Percentiles rank a stretch among this genome's conserved stretches.
phyloP scores from a whole-genome alignment of 2,329 filamentous ascomycete species.

The Teratosphaeriaceae sp. region DNA sequence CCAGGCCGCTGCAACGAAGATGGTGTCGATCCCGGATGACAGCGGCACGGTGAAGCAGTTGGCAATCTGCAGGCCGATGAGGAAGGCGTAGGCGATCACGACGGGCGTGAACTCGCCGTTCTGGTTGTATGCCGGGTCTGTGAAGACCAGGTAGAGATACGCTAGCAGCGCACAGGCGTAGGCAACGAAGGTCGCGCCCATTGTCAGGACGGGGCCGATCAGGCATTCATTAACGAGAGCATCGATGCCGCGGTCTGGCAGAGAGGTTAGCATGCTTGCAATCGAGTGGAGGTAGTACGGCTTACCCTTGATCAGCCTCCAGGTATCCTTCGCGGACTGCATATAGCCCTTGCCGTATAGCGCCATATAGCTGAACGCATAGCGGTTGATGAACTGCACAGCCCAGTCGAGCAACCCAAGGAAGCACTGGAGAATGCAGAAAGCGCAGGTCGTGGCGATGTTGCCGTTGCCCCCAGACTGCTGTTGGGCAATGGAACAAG shows the following conservation, averaged over 20 bases:
- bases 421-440: slow-evolving; percentile 71
- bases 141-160: slow-evolving; percentile 82
- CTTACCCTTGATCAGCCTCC: slow-evolving; percentile 43
- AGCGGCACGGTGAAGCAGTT: slow-evolving; percentile 87
- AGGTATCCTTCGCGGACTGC: slow-evolving; percentile 79
- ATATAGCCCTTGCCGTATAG: slow-evolving; percentile 88
- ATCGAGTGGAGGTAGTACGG: slow-evolving; percentile 24
- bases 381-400: slow-evolving; percentile 76
- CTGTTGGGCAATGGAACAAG: slow-evolving; percentile 70
- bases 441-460: slow-evolving; percentile 57
- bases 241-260: slow-evolving; percentile 82
- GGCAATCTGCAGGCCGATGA: slow-evolving; percentile 84
- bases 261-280: slow-evolving; percentile 46
- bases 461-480: slow-evolving; percentile 61
- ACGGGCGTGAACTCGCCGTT: slow-evolving; percentile 64
- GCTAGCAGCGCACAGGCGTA: slow-evolving; percentile 75
- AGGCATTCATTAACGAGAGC: slow-evolving; percentile 85
- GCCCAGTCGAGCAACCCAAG: slow-evolving; percentile 77
- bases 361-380: slow-evolving; percentile 67
- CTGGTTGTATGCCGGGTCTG: slow-evolving; percentile 69
- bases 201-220: slow-evolving; percentile 45
- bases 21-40: slow-evolving; percentile 81
- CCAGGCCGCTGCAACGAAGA: slow-evolving; percentile 74
- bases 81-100: slow-evolving; percentile 76
- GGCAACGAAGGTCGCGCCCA: slow-evolving; percentile 71